Percentiles rank a stretch among this genome's conserved stretches.
These are phyloP conservation scores for Xylariomycetidae sp. DNA, from an alignment of 2,329 filamentous ascomycete species.

Conservation along the genomic window DNA sequence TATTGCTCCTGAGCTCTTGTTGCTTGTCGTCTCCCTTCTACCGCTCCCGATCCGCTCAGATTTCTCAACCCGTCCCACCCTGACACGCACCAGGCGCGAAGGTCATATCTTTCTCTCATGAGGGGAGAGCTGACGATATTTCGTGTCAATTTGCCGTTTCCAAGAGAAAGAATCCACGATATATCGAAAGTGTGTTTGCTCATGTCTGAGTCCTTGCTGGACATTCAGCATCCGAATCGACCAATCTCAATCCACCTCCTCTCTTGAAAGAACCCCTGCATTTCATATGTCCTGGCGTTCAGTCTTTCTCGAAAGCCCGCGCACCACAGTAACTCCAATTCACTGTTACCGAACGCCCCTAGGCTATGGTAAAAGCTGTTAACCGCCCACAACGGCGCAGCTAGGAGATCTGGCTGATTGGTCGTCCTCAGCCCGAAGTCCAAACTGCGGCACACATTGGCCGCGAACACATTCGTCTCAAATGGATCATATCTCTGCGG, in stretches of 20 bases:
- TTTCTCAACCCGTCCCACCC: too few relatives aligned
- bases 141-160: too few relatives aligned
- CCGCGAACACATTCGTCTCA: constrained; percentile 40
- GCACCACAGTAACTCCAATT: constrained; percentile 22
- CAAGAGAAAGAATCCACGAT: too few relatives aligned
- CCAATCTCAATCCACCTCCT: constrained; percentile 22
- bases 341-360: constrained; percentile 15
- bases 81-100: too few relatives aligned
- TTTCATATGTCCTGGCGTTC: constrained; percentile 14
- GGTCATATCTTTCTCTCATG: too few relatives aligned
- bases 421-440: constrained; percentile 41
- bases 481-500: constrained; percentile 34
- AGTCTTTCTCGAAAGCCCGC: constrained; percentile 16
- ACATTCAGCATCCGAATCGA: constrained; percentile 22
- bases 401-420: constrained; percentile 24
- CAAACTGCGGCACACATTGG: constrained; percentile 45
- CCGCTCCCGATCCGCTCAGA: too few relatives aligned
- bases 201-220: too few relatives aligned
- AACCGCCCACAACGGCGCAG: constrained; percentile 23
- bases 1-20: too few relatives aligned
- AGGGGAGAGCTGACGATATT: too few relatives aligned
- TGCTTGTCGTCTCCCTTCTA: too few relatives aligned
- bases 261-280: constrained; percentile 17
- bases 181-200: too few relatives aligned
- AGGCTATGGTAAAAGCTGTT: constrained; percentile 21